Conservation (phyloP, 805 yeast species). For the Brettanomyces custersianus region DNA sequence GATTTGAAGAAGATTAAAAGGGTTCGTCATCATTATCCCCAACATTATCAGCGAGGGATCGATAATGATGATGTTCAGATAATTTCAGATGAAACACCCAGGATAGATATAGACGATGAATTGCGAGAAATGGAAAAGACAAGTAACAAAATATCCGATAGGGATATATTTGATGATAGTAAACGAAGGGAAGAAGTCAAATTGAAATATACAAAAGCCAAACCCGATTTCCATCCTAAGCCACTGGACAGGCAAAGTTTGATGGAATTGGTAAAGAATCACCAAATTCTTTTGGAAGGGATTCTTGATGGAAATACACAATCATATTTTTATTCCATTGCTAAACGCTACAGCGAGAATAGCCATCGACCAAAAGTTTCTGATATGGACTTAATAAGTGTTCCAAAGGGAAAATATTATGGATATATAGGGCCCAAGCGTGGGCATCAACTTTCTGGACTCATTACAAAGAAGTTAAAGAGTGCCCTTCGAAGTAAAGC, state of each 20-base stretch:
- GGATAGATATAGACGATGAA: neutral
- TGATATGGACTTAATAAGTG: constrained; percentile 33
- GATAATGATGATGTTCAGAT: neutral
- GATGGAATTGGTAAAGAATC: constrained; percentile 4
- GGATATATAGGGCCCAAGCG: constrained; percentile 58
- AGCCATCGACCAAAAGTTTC: constrained; percentile 39
- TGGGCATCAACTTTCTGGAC: constrained; percentile 39
- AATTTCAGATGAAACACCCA: neutral
- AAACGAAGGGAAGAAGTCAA: constrained; percentile 6
- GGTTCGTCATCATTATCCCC: too few species aligned
- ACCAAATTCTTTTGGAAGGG: constrained; percentile 8
- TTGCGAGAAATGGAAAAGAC: neutral
- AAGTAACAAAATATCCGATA: constrained; percentile 3
- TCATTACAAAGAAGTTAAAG: constrained; percentile 27
- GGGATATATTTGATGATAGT: constrained; percentile 5
- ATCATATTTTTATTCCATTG: constrained; percentile 43
- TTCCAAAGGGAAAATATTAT: constrained; percentile 40
- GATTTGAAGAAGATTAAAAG: constrained; percentile 28
- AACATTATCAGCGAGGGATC: constrained; percentile 1
- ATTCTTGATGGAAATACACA: constrained; percentile 30
- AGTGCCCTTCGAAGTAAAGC: constrained; percentile 20
- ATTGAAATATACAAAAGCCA: constrained; percentile 9
- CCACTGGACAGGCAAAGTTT: constrained; percentile 7
- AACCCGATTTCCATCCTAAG: constrained; percentile 10
- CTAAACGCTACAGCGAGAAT: constrained; percentile 29